phyloP scores from a whole-genome alignment of 192 early-diverging fungal species.

The Entomortierella beljakovae region DNA sequence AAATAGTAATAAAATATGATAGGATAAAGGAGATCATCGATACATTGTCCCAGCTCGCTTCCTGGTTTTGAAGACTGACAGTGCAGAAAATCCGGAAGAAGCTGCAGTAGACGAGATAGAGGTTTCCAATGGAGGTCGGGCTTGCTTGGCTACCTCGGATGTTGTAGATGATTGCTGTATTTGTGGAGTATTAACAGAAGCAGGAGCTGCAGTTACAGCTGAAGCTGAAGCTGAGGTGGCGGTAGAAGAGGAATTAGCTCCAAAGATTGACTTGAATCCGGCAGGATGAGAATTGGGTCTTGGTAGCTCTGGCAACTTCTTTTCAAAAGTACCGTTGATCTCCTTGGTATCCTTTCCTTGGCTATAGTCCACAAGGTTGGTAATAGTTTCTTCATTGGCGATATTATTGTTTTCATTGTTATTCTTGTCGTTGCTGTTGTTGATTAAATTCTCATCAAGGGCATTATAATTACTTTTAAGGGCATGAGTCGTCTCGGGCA shows the following conservation, averaged over 20 bases:
- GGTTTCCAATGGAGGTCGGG: no score
- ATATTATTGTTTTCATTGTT: neutral
- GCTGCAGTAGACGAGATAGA: neutral
- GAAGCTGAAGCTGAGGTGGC: neutral
- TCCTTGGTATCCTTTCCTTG: neutral
- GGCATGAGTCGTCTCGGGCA: conserved; percentile 6
- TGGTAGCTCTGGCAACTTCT: conserved; percentile 3
- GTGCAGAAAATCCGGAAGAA: conserved; percentile 7
- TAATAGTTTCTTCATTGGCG: neutral
- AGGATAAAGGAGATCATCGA: conserved; percentile 8
- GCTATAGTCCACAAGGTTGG: neutral
- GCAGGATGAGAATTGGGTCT: conserved; percentile 2
- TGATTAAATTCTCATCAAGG: neutral
- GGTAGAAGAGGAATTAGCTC: neutral
- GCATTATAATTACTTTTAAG: neutral
- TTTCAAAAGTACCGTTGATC: neutral
- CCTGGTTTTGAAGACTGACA: conserved; percentile 19
- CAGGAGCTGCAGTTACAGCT: neutral
- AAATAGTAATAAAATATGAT: neutral
- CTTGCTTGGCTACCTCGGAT: no score
- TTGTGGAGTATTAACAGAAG: no score
- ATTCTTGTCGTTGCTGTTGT: neutral
- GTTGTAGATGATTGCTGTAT: neutral
- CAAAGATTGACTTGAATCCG: neutral
- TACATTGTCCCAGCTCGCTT: conserved; percentile 31